A percentile compares a stretch with the other conserved stretches of the same genome.
phyloP scores from a whole-genome alignment of 1,284 basidiomycete genomes.

The Neotropicomus parvogracilis region DNA sequence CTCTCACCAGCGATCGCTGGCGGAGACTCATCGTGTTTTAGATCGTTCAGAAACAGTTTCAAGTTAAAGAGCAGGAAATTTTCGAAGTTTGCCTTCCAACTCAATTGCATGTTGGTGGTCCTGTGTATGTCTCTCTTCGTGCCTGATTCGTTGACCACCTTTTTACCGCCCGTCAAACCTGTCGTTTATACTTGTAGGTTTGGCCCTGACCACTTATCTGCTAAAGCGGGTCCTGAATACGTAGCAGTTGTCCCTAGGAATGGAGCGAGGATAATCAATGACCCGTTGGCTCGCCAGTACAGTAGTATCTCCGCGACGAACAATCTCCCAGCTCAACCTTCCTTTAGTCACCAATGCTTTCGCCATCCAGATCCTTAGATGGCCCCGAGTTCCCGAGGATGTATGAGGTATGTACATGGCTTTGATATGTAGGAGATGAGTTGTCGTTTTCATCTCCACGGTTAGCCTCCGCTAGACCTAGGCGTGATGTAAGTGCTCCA shows the following conservation, averaged over 20 bases:
- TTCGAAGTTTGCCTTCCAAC: conserved; percentile 1
- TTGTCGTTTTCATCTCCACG: not conserved
- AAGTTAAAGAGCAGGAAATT: not conserved
- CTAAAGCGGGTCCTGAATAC: too few relatives aligned
- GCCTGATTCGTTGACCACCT: too few relatives aligned
- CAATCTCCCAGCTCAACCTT: not conserved
- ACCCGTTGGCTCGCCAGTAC: not conserved
- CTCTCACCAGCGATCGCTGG: too few relatives aligned
- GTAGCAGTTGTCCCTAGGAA: too few relatives aligned
- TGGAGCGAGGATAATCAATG: not conserved
- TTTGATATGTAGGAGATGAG: too few relatives aligned
- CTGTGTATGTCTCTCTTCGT: not conserved
- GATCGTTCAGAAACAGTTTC: conserved; percentile 12
- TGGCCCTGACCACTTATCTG: too few relatives aligned
- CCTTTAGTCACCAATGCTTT: not conserved
- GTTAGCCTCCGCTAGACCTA: not conserved
- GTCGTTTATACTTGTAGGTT: too few relatives aligned
- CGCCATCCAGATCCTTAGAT: not conserved
- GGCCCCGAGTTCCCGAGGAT: not conserved
- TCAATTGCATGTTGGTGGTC: not conserved
- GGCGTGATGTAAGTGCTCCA: not conserved
- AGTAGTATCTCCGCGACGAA: conserved; percentile 1
- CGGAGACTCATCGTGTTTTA: conserved; percentile 12
- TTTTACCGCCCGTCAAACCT: too few relatives aligned
- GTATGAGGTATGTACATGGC: not conserved